Evolutionary conservation across 2,329 filamentous ascomycete genomes (phyloP).

Genomic region (Fusarium illudens): DNA sequence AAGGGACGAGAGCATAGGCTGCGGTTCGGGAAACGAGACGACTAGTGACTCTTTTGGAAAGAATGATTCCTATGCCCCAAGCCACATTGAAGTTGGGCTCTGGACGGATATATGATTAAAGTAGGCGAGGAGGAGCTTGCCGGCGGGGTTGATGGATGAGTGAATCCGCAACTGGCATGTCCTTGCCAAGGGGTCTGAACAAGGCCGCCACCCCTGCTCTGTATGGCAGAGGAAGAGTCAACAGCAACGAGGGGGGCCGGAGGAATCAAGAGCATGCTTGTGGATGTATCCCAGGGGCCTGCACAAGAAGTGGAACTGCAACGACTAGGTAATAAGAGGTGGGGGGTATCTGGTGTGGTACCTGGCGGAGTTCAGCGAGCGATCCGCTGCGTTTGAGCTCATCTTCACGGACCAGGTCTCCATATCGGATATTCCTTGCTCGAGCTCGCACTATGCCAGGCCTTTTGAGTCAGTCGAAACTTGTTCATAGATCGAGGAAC

Average conservation of each 20-base stretch:
- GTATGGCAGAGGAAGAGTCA: constrained; percentile 54
- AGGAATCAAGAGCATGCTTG: constrained; percentile 48
- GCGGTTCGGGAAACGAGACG: constrained; percentile 1
- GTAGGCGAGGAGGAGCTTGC: constrained; percentile 29
- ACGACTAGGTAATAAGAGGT: constrained; percentile 29
- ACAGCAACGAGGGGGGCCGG: constrained; percentile 55
- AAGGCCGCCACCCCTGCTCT: constrained; percentile 34
- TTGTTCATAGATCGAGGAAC: not conserved
- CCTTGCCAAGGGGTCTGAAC: constrained; percentile 37
- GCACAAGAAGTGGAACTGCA: constrained; percentile 31
- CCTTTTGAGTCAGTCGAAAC: constrained; percentile 1
- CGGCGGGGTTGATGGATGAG: constrained; percentile 31
- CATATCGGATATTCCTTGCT: constrained; percentile 27
- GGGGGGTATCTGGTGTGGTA: constrained; percentile 29
- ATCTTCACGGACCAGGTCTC: constrained; percentile 31
- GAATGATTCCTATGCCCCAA: constrained; percentile 19
- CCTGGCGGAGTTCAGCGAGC: constrained; percentile 36
- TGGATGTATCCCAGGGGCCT: constrained; percentile 34
- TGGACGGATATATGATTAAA: constrained; percentile 41
- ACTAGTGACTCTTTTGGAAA: constrained; percentile 14
- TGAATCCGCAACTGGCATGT: constrained; percentile 34
- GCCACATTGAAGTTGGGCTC: constrained; percentile 25
- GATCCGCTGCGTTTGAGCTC: constrained; percentile 40
- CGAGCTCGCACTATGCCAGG: constrained; percentile 5
- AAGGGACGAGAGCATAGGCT: constrained; percentile 21